Percentiles rank a stretch among this genome's conserved stretches.
Conservation (phyloP, 176 grass and related monocot species). For the Oryza australiensis region DNA sequence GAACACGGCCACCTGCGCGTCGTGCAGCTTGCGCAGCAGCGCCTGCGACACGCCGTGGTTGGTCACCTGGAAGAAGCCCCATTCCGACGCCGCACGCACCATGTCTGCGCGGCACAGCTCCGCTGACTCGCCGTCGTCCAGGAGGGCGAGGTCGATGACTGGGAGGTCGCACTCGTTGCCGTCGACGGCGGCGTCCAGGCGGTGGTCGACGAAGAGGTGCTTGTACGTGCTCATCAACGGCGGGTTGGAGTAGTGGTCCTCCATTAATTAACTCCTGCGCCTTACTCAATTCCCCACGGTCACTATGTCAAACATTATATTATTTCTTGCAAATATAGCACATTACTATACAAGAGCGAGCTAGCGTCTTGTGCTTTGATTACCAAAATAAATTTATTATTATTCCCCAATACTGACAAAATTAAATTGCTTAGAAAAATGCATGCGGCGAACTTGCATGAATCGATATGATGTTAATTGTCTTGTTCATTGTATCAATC, state of each 20-base stretch:
- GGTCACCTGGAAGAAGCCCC: conserved; percentile 84
- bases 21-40: conserved; percentile 41
- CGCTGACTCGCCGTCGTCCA: background rate
- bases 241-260: conserved; percentile 39
- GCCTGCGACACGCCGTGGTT: conserved; percentile 57
- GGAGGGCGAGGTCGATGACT: conserved; percentile 41
- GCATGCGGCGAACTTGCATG: too few species aligned
- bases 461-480: too few species aligned
- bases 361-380: too few species aligned
- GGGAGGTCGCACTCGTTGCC: conserved; percentile 35
- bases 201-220: conserved; percentile 50
- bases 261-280: background rate
- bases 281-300: too few species aligned
- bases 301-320: too few species aligned
- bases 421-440: too few species aligned
- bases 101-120: conserved; percentile 54
- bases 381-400: too few species aligned
- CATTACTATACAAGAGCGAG: too few species aligned
- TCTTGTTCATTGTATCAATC: conserved; percentile 7
- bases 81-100: conserved; percentile 56
- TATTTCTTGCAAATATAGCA: too few species aligned
- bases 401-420: too few species aligned
- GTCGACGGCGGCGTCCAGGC: background rate
- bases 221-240: conserved; percentile 65
- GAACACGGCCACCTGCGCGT: conserved; percentile 49